Conservation (phyloP, 1,284 basidiomycete species). For the Puccinia hordei region DNA sequence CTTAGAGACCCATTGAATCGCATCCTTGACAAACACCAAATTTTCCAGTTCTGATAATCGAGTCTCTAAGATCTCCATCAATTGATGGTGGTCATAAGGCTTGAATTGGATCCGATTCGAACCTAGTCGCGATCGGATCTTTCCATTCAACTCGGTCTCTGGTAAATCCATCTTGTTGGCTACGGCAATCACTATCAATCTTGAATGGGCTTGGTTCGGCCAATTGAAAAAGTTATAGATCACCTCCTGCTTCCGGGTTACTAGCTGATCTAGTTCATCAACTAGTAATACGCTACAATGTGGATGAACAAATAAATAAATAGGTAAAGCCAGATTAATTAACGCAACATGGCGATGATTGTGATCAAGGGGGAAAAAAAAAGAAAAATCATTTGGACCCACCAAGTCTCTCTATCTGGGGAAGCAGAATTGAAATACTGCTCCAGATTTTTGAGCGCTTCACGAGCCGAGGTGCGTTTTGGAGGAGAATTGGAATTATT, state of each 20-base stretch:
- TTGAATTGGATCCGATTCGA: conserved; percentile 93
- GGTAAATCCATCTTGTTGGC: conserved; percentile 99
- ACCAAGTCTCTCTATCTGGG: conserved; percentile 56
- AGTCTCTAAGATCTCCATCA: conserved; percentile 82
- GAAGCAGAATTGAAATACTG: conserved; percentile 56
- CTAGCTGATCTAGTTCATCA: conserved; percentile 95
- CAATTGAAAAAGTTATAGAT: conserved; percentile 99
- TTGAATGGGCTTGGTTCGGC: conserved; percentile 83
- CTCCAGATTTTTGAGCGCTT: conserved; percentile 55
- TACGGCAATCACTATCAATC: conserved; percentile 91
- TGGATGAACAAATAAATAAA: not conserved
- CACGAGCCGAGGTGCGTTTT: conserved; percentile 52
- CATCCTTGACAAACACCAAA: conserved; percentile 66
- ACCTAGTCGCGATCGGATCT: conserved; percentile 90
- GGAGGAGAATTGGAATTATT: conserved; percentile 7
- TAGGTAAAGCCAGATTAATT: not conserved
- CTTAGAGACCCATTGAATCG: conserved; percentile 84
- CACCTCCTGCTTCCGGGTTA: conserved; percentile 94
- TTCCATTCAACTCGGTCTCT: conserved; percentile 85
- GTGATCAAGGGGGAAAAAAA: no score
- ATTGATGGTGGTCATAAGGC: conserved; percentile 79
- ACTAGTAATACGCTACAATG: conserved; percentile 86
- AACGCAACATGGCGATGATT: not conserved
- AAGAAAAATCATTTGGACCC: conserved; percentile 36
- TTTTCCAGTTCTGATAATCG: conserved; percentile 64